Evolutionary conservation across 176 grass and related monocot genomes (phyloP), one percentile per base, ranked within the genome.

Genomic region (Pontederia crassipes): DNA sequence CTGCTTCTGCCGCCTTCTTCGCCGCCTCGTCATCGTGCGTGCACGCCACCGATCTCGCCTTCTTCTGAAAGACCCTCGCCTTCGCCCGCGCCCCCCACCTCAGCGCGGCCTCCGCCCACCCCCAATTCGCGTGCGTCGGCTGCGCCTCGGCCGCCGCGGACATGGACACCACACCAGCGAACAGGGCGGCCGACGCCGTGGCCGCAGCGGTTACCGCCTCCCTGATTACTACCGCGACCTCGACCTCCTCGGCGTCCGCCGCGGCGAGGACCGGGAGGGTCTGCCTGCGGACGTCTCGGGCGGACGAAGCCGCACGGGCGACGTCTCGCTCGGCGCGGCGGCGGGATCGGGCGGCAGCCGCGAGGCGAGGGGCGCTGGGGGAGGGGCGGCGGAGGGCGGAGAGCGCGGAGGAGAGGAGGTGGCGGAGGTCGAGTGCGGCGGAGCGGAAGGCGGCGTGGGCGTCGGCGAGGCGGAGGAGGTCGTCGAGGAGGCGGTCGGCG

Each of bases 191-290:
- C 0, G 82, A 73, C 12, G 81, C 63, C 0, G 77, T 67, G 0
- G 81, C 84, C 8, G 81, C 63, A 45, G 72, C 73, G 47, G 9
- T 48, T 10, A 73, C 68, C 11, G 78, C 81, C 40, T 88, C 74
- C 15, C 65, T 76, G 2, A 89, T 59, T 0, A 73, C 69, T 0
- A 68, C 69, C 0, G 70, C 73, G 26, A 89, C 40, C 12, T 71
- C 70, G 2, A 60, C 74, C 0, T 57, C 26, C 54, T 83, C 85
- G 17, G 50, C 62, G 1, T 57, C 68, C 8, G 73, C 17, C 17
- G 11, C 68, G 10, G 50, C 77, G 0, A 50, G 47, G n/a, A 75
- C 52, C 27, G 64, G 16, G 46, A 52, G 3, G 14, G 45, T 67
- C 0, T 17, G 0, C 40, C 10, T 72, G 16, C 40, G 40, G 6